Conservation (phyloP, 768 basidiomycete species). For the Guyanaporus albipodus region DNA sequence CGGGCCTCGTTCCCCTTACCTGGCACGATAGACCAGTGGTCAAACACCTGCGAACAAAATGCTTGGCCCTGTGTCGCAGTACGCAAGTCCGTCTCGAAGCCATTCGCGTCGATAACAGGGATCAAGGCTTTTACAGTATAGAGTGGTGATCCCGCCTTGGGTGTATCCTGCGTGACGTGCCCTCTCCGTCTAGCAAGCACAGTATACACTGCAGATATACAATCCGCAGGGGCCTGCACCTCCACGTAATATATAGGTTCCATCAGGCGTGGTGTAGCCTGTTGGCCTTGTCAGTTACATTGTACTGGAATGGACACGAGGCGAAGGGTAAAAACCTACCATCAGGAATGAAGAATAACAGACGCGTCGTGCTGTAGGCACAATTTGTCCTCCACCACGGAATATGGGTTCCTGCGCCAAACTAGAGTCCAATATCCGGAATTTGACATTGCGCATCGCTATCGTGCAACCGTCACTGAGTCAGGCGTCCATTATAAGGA, state of each 20-base stretch:
- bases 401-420: conserved; percentile 95
- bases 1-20: conserved; percentile 45
- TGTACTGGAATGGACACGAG: neutral
- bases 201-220: conserved; percentile 97
- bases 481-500: neutral
- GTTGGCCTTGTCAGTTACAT: neutral
- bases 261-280: conserved; percentile 94
- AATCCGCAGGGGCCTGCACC: conserved; percentile 98
- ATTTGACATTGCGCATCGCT: conserved; percentile 99
- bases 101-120: conserved; percentile 97
- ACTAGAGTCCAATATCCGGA: conserved; percentile 89
- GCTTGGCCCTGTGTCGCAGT: conserved; percentile 99
- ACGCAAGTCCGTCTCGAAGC: conserved; percentile 96
- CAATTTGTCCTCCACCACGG: conserved; percentile 97
- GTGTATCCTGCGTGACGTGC: conserved; percentile 98
- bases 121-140: conserved; percentile 99
- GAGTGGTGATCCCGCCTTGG: conserved; percentile 95
- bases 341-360: conserved; percentile 99
- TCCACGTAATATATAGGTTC: conserved; percentile 99
- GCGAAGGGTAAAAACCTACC: conserved; percentile 48
- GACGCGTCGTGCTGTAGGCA: conserved; percentile 96
- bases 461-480: conserved; percentile 2
- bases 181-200: conserved; percentile 97
- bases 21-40: conserved; percentile 99
- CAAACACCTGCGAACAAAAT: conserved; percentile 96